Percentiles rank a stretch among this genome's conserved stretches.
Conservation (phyloP, 768 basidiomycete species). For the Hygrophorus russula region DNA sequence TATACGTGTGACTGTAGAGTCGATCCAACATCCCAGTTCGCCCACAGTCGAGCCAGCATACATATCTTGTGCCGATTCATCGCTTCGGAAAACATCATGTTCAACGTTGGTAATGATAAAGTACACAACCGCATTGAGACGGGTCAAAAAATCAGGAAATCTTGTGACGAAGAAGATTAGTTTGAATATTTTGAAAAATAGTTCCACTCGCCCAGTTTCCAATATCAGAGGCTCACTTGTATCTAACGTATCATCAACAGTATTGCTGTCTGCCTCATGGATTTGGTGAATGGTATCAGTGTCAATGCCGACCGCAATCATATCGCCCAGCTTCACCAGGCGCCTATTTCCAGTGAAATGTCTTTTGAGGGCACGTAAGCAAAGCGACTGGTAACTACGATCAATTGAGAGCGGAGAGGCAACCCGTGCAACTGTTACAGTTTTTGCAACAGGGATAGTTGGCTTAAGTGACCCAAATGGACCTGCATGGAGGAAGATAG, state of each 20-base stretch:
- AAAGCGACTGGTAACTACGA: conserved; percentile 49
- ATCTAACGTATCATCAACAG: conserved; percentile 11
- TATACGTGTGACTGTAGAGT: conserved; percentile 61
- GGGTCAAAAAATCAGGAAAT: conserved; percentile 12
- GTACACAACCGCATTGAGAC: conserved; percentile 44
- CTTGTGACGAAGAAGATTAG: conserved; percentile 1
- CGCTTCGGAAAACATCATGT: conserved; percentile 37
- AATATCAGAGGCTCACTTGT: conserved; percentile 13
- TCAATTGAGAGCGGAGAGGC: conserved; percentile 63
- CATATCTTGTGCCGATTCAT: conserved; percentile 25
- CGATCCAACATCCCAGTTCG: conserved; percentile 80
- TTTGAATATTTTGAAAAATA: not conserved
- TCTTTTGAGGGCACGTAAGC: conserved; percentile 47
- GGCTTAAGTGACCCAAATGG: conserved; percentile 52
- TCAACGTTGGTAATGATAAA: conserved; percentile 76
- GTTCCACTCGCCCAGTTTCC: not conserved
- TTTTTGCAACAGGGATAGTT: conserved; percentile 53
- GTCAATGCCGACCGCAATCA: conserved; percentile 56
- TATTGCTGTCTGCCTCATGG: conserved; percentile 15
- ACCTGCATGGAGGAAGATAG: conserved; percentile 34
- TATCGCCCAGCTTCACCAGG: conserved; percentile 63
- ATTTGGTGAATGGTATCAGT: conserved; percentile 26
- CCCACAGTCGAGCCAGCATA: conserved; percentile 48
- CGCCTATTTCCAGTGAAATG: conserved; percentile 47
- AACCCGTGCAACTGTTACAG: conserved; percentile 70